These are phyloP conservation scores for Rhizopogon salebrosus DNA, from an alignment of 768 basidiomycete genomes.

Conservation along the genomic window DNA sequence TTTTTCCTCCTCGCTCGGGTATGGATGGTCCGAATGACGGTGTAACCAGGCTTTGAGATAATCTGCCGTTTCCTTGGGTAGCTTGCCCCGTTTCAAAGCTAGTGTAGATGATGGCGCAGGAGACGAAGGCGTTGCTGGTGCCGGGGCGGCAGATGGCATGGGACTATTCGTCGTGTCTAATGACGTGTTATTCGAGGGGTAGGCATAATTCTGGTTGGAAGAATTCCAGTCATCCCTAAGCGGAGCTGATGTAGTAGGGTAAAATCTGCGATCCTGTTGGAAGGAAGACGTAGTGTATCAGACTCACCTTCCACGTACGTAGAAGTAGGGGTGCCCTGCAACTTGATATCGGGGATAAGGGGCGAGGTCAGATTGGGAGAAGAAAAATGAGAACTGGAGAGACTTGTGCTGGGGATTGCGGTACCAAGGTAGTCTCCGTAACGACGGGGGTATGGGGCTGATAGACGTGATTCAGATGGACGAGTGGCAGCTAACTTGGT, in stretches of 20 bases:
- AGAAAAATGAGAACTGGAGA: constrained; percentile 46
- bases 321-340: constrained; percentile 39
- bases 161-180: constrained; percentile 29
- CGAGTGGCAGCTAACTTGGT: constrained; percentile 62
- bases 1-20: constrained; percentile 87
- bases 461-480: constrained; percentile 34
- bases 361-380: constrained; percentile 43
- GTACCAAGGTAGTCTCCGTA: constrained; percentile 41
- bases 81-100: constrained; percentile 82
- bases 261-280: constrained; percentile 61
- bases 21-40: constrained; percentile 83
- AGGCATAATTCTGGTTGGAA: constrained; percentile 53
- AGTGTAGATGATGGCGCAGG: constrained; percentile 48
- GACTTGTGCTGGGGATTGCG: constrained; percentile 47
- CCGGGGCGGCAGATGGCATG: constrained; percentile 23
- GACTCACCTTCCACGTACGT: constrained; percentile 43
- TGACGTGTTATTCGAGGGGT: constrained; percentile 28
- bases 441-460: constrained; percentile 50
- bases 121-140: constrained; percentile 40
- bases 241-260: constrained; percentile 30
- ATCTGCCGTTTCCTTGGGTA: constrained; percentile 87
- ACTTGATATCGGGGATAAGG: constrained; percentile 42
- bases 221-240: constrained; percentile 71
- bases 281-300: constrained; percentile 65
- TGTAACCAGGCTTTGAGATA: constrained; percentile 86